Percentiles rank a stretch among this genome's conserved stretches.
Conservation (phyloP, 1,284 basidiomycete species). For the Naganishia cerealis region DNA sequence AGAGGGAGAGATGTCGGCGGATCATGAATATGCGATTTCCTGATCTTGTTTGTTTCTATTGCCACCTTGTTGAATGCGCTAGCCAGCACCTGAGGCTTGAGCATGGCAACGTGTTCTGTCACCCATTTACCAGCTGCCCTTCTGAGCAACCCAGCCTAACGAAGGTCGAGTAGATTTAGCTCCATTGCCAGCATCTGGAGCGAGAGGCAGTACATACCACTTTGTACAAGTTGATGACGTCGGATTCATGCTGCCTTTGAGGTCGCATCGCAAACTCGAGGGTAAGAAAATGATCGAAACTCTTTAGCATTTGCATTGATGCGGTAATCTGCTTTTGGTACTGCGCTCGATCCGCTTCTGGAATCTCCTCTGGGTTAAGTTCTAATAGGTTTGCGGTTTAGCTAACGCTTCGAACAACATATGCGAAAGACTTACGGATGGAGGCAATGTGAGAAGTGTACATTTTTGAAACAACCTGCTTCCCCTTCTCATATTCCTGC, state of each 20-base stretch:
- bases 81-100: slow-evolving; percentile 9
- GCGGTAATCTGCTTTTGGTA: slow-evolving; percentile 26
- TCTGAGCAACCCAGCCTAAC: slow-evolving; percentile 17
- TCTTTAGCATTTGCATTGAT: slow-evolving; percentile 24
- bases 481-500: slow-evolving; percentile 23
- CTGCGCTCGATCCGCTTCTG: slow-evolving; percentile 18
- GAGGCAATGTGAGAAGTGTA: slow-evolving; percentile 25
- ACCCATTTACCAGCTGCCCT: slow-evolving; percentile 24
- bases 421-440: slow-evolving; percentile 18
- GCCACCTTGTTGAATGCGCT: slow-evolving; percentile 26
- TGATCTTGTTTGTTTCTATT: slow-evolving; percentile 25
- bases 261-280: slow-evolving; percentile 25
- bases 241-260: slow-evolving; percentile 17
- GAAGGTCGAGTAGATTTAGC: background rate
- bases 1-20: background rate
- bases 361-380: slow-evolving; percentile 14
- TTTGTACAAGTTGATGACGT: slow-evolving; percentile 22
- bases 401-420: background rate
- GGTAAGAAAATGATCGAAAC: slow-evolving; percentile 20
- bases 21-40: slow-evolving; percentile 16
- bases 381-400: background rate
- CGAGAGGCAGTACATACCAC: slow-evolving; percentile 5
- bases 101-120: slow-evolving; percentile 18
- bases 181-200: background rate
- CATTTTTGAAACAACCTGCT: slow-evolving; percentile 22